Evolutionary conservation across 148 eudicot species (phyloP).

Genomic region (Rhododendron kiyosumense): DNA sequence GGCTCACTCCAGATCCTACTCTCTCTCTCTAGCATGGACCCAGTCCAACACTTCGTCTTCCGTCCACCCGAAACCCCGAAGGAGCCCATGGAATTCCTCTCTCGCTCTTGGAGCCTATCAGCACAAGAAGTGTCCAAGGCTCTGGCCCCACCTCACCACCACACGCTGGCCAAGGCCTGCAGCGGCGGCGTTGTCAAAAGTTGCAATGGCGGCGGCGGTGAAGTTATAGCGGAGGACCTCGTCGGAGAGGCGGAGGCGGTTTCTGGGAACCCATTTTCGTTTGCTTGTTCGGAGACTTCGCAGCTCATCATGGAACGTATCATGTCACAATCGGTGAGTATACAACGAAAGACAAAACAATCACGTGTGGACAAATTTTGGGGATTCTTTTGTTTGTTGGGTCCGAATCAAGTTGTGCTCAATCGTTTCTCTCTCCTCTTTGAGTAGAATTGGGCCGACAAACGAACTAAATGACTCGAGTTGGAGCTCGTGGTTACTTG

Average conservation of each 20-base stretch:
- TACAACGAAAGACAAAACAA: no score
- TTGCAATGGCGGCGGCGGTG: background rate
- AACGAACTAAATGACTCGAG: no score
- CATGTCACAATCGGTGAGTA: constrained; percentile 84
- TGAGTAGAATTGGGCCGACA: no score
- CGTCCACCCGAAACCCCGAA: constrained; percentile 78
- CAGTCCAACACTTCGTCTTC: constrained; percentile 18
- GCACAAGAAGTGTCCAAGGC: constrained; percentile 72
- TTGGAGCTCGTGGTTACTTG: no score
- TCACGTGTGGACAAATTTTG: background rate
- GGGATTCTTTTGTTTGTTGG: background rate
- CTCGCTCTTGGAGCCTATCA: constrained; percentile 89
- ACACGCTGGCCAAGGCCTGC: constrained; percentile 21
- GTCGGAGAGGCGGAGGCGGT: constrained; percentile 35
- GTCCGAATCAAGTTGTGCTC: background rate
- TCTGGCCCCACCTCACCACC: constrained; percentile 35
- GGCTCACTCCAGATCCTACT: background rate
- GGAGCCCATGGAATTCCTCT: constrained; percentile 90
- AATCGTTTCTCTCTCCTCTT: background rate
- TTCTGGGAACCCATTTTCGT: constrained; percentile 63
- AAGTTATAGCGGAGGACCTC: constrained; percentile 44
- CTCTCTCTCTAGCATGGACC: constrained; percentile 21
- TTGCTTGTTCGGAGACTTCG: constrained; percentile 81
- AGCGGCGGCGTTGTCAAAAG: background rate
- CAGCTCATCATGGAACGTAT: constrained; percentile 91